Evolutionary conservation across 2,329 filamentous ascomycete species (phyloP), one percentile per base, ranked within the genome.

Genomic region (Juglanconis juglandina): DNA sequence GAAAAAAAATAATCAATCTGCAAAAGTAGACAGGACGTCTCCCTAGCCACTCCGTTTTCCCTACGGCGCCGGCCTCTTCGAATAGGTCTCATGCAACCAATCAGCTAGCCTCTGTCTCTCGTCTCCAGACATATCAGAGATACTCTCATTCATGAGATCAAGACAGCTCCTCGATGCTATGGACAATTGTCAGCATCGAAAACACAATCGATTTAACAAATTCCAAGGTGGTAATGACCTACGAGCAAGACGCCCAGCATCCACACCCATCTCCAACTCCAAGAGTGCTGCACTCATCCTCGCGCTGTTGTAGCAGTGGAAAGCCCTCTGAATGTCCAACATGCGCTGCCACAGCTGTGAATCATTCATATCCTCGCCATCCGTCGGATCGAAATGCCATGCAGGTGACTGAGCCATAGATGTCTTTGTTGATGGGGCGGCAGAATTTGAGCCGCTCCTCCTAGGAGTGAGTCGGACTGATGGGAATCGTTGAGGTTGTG

Each of bases 231-330:
- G 11, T n/a, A 24, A 42, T 10, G 5, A 69, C 75, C 66, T 67
- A 78, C 76, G 75, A 53, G 75, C 69, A 50, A 73, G 60, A 11
- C 68, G 65, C 57, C 71, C 71, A 8, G 72, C 66, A 9, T 71
- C 66, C 9, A 70, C 70, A 56, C 71, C 72, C 24, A 72, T 66
- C 10, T 71, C 66, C 9, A 71, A 70, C n/a, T 71, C 71, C 48
- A 75, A 72, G 24, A 78, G 67, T 2, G 76, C 76, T 1, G 76
- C 76, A 42, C 72, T 73, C 72, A 79, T 77, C 41, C 76, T 67
- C 13, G 76, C 75, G 24, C 75, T 78, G 56, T 76, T 77, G 67
- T 79, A 79, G 67, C 76, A 78, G 54, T 76, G 73, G 59, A 73
- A 77, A 11, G 65, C 69, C 30, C 70, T 69, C 67, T 79, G 76